A percentile compares a stretch with the other conserved stretches of the same genome.
phyloP scores from a whole-genome alignment of 2,329 filamentous ascomycete genomes.

The Penicillium sumatraense region DNA sequence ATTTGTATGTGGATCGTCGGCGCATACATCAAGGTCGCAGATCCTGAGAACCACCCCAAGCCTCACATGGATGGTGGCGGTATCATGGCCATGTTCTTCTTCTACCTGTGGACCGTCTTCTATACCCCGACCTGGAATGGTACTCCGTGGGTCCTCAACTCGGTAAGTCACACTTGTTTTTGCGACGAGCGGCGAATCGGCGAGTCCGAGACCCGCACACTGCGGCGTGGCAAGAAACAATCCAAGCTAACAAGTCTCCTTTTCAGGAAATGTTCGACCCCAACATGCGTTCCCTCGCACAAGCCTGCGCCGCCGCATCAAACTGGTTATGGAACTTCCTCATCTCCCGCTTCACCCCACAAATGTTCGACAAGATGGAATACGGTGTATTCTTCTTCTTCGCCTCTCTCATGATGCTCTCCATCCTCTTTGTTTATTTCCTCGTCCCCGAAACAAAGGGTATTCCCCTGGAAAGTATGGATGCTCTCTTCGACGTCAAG shows the following conservation, averaged over 20 bases:
- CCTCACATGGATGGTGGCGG: conserved; percentile 34
- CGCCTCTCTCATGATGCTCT: conserved; percentile 63
- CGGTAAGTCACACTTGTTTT: conserved; percentile 31
- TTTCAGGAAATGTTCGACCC: conserved; percentile 70
- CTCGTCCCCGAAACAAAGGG: conserved; percentile 69
- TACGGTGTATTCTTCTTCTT: conserved; percentile 74
- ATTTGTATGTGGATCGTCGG: conserved; percentile 44
- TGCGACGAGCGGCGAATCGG: too few relatives aligned
- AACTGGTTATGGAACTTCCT: conserved; percentile 47
- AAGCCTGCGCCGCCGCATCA: conserved; percentile 64
- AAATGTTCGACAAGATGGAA: conserved; percentile 49
- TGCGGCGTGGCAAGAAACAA: not conserved
- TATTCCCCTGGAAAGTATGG: conserved; percentile 68
- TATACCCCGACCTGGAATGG: conserved; percentile 77
- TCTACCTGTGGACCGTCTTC: conserved; percentile 75
- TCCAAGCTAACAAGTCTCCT: conserved; percentile 15
- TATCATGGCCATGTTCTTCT: conserved; percentile 63
- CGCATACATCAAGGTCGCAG: conserved; percentile 42
- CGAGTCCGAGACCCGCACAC: too few relatives aligned
- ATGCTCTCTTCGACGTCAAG: conserved; percentile 60
- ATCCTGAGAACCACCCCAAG: conserved; percentile 29
- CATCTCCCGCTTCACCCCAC: conserved; percentile 45
- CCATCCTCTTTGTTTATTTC: conserved; percentile 65
- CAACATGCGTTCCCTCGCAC: conserved; percentile 70
- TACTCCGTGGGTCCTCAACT: conserved; percentile 76